Conservation (phyloP, 148 eudicot species). For the Chenopodium formosanum region DNA sequence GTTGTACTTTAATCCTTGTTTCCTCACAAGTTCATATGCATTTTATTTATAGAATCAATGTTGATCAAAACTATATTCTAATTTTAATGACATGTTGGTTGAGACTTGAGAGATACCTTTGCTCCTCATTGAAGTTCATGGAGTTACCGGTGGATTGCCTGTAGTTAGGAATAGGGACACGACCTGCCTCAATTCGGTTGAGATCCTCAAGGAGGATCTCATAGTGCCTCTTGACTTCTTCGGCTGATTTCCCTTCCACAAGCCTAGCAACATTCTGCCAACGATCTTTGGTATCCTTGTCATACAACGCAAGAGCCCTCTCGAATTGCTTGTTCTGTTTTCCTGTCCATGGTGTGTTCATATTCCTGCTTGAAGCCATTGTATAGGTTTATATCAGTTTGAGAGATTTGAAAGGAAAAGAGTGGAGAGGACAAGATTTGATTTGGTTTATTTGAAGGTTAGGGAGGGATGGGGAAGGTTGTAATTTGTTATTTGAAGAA, state of each 20-base stretch:
- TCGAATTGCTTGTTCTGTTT: constrained; percentile 48
- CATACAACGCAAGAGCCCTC: constrained; percentile 40
- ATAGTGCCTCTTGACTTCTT: constrained; percentile 43
- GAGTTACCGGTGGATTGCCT: constrained; percentile 21
- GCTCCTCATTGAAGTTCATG: constrained; percentile 28
- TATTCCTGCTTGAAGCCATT: constrained; percentile 33
- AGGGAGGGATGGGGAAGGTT: not conserved
- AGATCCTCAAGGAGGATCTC: constrained; percentile 44
- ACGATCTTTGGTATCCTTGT: constrained; percentile 37
- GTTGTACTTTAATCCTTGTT: not conserved
- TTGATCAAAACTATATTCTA: not conserved
- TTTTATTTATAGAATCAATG: too few species aligned
- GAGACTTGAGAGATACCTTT: constrained; percentile 22
- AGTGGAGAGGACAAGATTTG: not conserved
- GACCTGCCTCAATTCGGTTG: constrained; percentile 35
- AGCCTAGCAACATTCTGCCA: constrained; percentile 43
- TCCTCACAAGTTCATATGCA: not conserved
- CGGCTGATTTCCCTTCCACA: constrained; percentile 42
- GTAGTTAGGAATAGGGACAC: constrained; percentile 40
- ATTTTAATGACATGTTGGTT: constrained; percentile 1
- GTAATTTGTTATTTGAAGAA: constrained; percentile 8
- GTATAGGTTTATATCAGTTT: constrained; percentile 16
- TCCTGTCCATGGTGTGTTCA: constrained; percentile 36
- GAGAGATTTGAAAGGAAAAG: not conserved
- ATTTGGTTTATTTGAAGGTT: not conserved